Conservation (phyloP, 2,329 filamentous ascomycete genomes). For the Acrocalymma vagum region DNA sequence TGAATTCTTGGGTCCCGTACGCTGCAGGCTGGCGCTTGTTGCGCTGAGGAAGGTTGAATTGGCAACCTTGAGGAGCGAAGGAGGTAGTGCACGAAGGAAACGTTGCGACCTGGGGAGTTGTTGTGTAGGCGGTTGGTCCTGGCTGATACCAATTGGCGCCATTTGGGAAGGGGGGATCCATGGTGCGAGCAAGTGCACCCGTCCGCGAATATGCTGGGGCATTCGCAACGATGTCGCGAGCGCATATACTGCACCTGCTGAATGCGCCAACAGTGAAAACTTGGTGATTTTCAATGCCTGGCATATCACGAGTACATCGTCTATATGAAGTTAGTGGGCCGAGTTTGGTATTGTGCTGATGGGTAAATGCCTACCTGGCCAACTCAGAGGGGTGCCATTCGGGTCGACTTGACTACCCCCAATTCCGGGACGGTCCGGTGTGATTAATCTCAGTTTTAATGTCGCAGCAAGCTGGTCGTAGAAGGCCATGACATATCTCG, state of each 20-base stretch:
- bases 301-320: constrained; percentile 93
- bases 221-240: constrained; percentile 93
- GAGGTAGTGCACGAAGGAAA: constrained; percentile 87
- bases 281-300: constrained; percentile 91
- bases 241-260: constrained; percentile 96
- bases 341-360: constrained; percentile 48
- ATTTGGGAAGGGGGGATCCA: constrained; percentile 87
- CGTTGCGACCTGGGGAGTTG: constrained; percentile 91
- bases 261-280: constrained; percentile 95
- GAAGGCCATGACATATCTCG: constrained; percentile 93
- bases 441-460: constrained; percentile 88
- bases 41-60: constrained; percentile 96
- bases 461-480: constrained; percentile 95
- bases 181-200: constrained; percentile 91
- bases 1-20: constrained; percentile 62
- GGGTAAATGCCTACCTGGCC: constrained; percentile 75
- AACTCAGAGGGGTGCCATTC: constrained; percentile 87
- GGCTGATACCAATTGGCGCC: constrained; percentile 65
- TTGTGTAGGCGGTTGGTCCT: constrained; percentile 79
- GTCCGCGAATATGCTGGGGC: constrained; percentile 92
- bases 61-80: constrained; percentile 89
- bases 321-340: constrained; percentile 44
- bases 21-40: constrained; percentile 79
- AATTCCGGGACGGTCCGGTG: constrained; percentile 91
- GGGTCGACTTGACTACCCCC: constrained; percentile 88